Conservation (phyloP, 805 yeast species). For the Saccharomycopsis amapae region DNA sequence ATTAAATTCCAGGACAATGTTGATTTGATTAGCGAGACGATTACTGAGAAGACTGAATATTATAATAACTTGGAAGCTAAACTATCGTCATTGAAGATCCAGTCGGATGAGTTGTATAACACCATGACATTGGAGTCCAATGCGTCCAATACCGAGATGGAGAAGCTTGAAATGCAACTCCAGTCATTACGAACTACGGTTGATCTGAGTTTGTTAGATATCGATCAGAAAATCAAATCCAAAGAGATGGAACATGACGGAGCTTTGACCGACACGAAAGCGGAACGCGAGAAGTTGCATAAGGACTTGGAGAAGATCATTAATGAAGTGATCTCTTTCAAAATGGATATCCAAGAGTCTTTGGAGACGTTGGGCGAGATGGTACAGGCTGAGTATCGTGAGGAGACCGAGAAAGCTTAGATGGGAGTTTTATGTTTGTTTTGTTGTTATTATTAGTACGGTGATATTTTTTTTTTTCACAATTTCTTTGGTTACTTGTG, state of each 20-base stretch:
- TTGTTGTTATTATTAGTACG: too few relatives aligned
- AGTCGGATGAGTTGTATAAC: constrained; percentile 50
- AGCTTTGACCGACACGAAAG: constrained; percentile 38
- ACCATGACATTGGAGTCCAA: constrained; percentile 46
- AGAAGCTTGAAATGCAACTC: constrained; percentile 53
- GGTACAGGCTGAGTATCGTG: constrained; percentile 34
- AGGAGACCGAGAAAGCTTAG: not conserved
- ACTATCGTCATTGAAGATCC: constrained; percentile 43
- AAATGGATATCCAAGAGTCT: constrained; percentile 56
- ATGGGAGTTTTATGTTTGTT: too few relatives aligned
- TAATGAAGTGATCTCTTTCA: constrained; percentile 55
- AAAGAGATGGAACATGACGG: constrained; percentile 50
- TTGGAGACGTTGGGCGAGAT: constrained; percentile 51
- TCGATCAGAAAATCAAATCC: constrained; percentile 36
- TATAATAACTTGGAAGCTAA: constrained; percentile 52
- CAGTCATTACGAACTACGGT: constrained; percentile 41
- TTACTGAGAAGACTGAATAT: constrained; percentile 49
- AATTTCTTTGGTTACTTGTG: too few relatives aligned
- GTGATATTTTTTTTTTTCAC: too few relatives aligned
- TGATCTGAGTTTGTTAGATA: constrained; percentile 43
- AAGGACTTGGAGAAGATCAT: constrained; percentile 51
- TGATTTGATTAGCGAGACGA: constrained; percentile 47
- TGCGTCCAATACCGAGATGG: constrained; percentile 56
- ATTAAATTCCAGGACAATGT: constrained; percentile 51
- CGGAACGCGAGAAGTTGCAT: constrained; percentile 42